Base-by-base conservation (phyloP, 805 yeast genomes). In the Candida pini region DNA sequence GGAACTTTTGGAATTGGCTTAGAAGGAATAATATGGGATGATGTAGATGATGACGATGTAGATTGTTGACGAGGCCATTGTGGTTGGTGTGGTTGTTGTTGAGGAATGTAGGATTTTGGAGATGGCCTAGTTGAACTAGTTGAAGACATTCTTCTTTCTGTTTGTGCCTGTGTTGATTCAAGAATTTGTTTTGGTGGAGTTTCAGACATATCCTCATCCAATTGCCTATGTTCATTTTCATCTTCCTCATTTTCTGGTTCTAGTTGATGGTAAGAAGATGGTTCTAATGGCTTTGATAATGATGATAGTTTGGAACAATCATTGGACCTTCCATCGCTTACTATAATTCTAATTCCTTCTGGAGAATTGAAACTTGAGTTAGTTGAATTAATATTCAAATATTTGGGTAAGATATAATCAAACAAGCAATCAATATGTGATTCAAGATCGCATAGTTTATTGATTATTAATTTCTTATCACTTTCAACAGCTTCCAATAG, bases 401-500 rank as follows among this genome's bases (percentile, higher is more conserved):
- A 33, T 23, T 34, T 36, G 2, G 47, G 47, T 16, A 43, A 24
- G 3, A 43, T 36, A 21, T 32, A 16, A 18, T 36, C 35, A n/a
- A 43, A 38, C 15, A 43, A 32, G 23, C 47, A 43, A 18, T 31
- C 27, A 10, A 22, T 21, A 26, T 43, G 44, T 15, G 30, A 31
- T 7, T 31, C 34, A 28, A 18, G 29, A 13, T 35, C 39, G 27
- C 47, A 43, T 8, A 33, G 31, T 6, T 34, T 13, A 6, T 31
- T 32, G 12, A 43, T 22, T 2, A 30, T 15, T n/a, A 40, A 19
- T 15, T 23, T 19, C 14, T 26, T 30, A n/a, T 27, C 13, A 5
- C 18, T 9, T 13, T n/a, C 28, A 13, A 17, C 13, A 9, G 20
- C 4, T 4, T 10, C 9, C 9, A 6, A 15, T 22, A 26, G 24